Evolutionary conservation across 1,139 yeast species (phyloP).

Genomic region (Candida mesenterica): DNA sequence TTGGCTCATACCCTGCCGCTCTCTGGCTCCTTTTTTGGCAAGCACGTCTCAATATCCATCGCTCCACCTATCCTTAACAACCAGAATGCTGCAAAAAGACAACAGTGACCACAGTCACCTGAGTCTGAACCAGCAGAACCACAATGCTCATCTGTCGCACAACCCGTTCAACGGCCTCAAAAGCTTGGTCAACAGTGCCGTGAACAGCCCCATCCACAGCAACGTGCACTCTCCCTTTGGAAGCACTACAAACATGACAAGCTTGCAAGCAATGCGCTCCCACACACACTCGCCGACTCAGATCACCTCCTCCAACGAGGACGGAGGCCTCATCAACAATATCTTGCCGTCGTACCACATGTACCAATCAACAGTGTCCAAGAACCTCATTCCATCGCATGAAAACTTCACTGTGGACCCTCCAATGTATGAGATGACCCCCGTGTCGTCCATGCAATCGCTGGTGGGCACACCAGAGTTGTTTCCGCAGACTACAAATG

Average conservation of each 20-base stretch:
- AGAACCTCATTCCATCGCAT: slow-evolving; percentile 35
- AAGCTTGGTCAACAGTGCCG: not conserved
- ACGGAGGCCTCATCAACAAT: slow-evolving; percentile 32
- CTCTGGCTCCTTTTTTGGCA: too few relatives aligned
- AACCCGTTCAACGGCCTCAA: not conserved
- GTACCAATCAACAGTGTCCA: slow-evolving; percentile 45
- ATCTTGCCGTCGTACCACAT: slow-evolving; percentile 48
- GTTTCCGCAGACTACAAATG: not conserved
- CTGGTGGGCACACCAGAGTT: slow-evolving; percentile 7
- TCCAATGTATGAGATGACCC: slow-evolving; percentile 43
- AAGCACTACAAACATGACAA: not conserved
- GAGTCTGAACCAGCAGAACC: too few relatives aligned
- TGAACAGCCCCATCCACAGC: not conserved
- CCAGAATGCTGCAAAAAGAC: too few relatives aligned
- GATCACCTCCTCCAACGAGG: slow-evolving; percentile 10
- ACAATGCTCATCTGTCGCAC: too few relatives aligned
- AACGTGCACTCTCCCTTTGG: not conserved
- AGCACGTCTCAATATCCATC: too few relatives aligned
- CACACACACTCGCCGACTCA: slow-evolving; percentile 10
- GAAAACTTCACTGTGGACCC: slow-evolving; percentile 45
- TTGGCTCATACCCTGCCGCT: too few relatives aligned
- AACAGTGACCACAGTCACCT: too few relatives aligned
- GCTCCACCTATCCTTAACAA: too few relatives aligned
- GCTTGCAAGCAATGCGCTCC: slow-evolving; percentile 4
- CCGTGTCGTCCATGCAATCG: slow-evolving; percentile 22